Conservation (phyloP, 176 grass and related monocot species). For the Oryza rufipogon region DNA sequence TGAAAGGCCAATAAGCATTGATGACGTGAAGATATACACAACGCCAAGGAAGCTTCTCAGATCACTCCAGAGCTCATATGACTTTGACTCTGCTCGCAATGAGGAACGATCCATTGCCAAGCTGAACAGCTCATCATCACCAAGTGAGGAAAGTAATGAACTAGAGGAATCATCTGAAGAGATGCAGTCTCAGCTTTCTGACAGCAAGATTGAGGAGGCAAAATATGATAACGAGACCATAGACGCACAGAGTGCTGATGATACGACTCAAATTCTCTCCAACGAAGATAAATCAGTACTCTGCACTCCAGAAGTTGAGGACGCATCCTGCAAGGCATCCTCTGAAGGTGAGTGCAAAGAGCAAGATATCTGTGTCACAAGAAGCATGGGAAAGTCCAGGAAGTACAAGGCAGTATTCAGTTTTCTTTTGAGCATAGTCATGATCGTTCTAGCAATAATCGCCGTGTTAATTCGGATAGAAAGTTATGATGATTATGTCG, state of each 20-base stretch:
- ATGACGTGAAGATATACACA: constrained; percentile 68
- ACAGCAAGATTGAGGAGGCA: constrained; percentile 45
- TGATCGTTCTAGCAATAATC: constrained; percentile 47
- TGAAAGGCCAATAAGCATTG: constrained; percentile 50
- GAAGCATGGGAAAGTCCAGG: constrained; percentile 28
- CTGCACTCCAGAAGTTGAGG: constrained; percentile 47
- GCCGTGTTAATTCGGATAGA: constrained; percentile 51
- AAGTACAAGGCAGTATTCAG: constrained; percentile 29
- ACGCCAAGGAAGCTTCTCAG: constrained; percentile 75
- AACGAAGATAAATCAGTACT: constrained; percentile 50
- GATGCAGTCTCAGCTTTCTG: constrained; percentile 33
- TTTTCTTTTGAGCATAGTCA: constrained; percentile 45
- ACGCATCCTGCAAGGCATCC: constrained; percentile 19
- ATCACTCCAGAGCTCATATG: constrained; percentile 64
- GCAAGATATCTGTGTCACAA: constrained; percentile 7
- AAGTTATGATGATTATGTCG: constrained; percentile 37
- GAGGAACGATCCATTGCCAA: constrained; percentile 22
- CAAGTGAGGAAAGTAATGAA: constrained; percentile 25
- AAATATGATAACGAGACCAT: constrained; percentile 35
- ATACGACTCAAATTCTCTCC: constrained; percentile 21
- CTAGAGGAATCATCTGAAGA: constrained; percentile 28
- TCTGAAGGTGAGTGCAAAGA: constrained; percentile 38
- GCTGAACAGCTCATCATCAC: neutral
- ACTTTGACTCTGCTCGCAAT: constrained; percentile 35
- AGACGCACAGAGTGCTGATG: neutral